Conservation (phyloP, 192 early-diverging fungal genomes). For the Dimargaris verticillata region DNA sequence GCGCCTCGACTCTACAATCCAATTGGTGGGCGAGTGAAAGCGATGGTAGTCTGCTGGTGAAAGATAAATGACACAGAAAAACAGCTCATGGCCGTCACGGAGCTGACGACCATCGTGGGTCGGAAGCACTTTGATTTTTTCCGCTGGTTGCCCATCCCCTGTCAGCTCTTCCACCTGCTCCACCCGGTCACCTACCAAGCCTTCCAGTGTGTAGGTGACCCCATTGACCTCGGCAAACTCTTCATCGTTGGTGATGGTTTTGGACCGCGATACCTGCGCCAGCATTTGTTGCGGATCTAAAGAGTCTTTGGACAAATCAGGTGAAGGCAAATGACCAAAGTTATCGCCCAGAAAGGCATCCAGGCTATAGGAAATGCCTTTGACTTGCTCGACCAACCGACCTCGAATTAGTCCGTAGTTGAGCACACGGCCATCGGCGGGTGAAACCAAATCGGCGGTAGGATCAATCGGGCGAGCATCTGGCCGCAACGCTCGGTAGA, state of each 20-base stretch:
- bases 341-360: slow-evolving; percentile 66
- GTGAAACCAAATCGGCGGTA: slow-evolving; percentile 49
- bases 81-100: slow-evolving; percentile 55
- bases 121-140: slow-evolving; percentile 13
- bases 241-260: slow-evolving; percentile 53
- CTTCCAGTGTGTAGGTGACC: slow-evolving; percentile 64
- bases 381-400: slow-evolving; percentile 77
- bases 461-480: slow-evolving; percentile 55
- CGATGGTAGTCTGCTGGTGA: slow-evolving; percentile 98
- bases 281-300: slow-evolving; percentile 11
- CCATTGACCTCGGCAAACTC: slow-evolving; percentile 80
- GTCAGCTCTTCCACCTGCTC: slow-evolving; percentile 15
- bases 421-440: slow-evolving; percentile 81
- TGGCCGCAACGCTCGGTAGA: slow-evolving; percentile 76
- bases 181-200: slow-evolving; percentile 41
- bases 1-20: slow-evolving; percentile 70
- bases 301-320: too few relatives aligned
- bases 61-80: slow-evolving; percentile 86
- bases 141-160: slow-evolving; percentile 7
- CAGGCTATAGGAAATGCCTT: slow-evolving; percentile 81
- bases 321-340: neutral
- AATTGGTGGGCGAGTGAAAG: slow-evolving; percentile 94
- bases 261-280: slow-evolving; percentile 36
- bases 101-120: slow-evolving; percentile 25
- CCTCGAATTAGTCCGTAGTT: slow-evolving; percentile 73